Conservation (phyloP, 495 filamentous ascomycete species). For the Elaphomyces granulatus region DNA sequence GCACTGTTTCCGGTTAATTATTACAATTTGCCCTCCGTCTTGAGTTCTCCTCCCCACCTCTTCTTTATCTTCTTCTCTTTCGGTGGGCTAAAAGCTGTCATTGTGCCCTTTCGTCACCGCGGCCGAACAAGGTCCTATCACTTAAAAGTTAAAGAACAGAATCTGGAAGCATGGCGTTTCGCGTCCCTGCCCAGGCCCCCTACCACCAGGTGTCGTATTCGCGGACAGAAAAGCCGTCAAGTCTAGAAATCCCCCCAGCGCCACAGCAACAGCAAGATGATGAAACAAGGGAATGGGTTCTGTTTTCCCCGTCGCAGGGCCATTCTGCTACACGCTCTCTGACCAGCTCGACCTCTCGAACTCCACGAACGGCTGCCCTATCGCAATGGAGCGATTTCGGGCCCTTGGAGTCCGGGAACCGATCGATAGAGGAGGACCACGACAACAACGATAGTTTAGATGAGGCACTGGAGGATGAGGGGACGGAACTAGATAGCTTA, state of each 20-base stretch:
- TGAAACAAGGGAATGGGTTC: conserved; percentile 86
- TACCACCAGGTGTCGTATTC: conserved; percentile 43
- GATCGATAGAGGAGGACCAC: conserved; percentile 32
- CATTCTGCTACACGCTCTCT: conserved; percentile 50
- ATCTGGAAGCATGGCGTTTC: conserved; percentile 61
- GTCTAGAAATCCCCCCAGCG: conserved; percentile 24
- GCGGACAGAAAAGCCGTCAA: conserved; percentile 29
- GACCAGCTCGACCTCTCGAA: conserved; percentile 56
- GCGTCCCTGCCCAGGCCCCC: conserved; percentile 52
- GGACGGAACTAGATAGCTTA: conserved; percentile 68
- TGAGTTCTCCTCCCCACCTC: too few species aligned
- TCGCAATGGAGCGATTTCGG: conserved; percentile 77
- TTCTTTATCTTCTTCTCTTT: too few species aligned
- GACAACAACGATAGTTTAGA: conserved; percentile 32
- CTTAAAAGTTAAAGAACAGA: too few species aligned
- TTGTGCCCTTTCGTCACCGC: not conserved
- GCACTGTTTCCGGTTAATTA: too few species aligned
- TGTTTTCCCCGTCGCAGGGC: conserved; percentile 66
- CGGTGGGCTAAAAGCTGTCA: not conserved
- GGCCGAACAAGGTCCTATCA: too few species aligned
- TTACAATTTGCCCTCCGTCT: too few species aligned
- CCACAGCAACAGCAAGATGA: conserved; percentile 28
- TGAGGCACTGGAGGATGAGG: conserved; percentile 44
- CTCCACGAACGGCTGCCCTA: conserved; percentile 53
- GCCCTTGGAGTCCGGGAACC: conserved; percentile 46